These are phyloP conservation scores for Helminthosporium solani DNA, from an alignment of 2,329 filamentous ascomycete species.

Conservation along the genomic window DNA sequence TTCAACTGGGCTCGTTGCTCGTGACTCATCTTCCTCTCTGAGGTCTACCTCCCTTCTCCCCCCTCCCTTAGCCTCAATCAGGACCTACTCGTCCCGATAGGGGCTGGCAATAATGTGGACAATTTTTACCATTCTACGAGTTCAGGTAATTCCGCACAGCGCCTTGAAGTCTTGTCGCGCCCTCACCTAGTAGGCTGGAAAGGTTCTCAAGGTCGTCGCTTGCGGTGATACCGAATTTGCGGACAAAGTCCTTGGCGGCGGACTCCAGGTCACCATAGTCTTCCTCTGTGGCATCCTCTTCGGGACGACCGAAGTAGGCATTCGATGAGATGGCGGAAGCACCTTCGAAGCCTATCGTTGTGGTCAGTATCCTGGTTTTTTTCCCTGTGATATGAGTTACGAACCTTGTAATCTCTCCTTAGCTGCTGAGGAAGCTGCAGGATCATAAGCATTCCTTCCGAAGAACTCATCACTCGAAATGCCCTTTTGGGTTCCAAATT, in stretches of 20 bases:
- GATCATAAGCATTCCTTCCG: conserved; percentile 83
- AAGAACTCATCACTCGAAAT: conserved; percentile 99
- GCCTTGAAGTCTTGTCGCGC: conserved; percentile 77
- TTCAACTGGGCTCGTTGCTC: too few species aligned
- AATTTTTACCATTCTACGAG: conserved; percentile 29
- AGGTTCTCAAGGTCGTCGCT: conserved; percentile 95
- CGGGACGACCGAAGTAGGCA: conserved; percentile 92
- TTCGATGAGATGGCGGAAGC: conserved; percentile 92
- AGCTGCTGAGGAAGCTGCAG: conserved; percentile 77
- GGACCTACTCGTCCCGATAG: too few species aligned
- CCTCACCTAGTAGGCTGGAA: conserved; percentile 78
- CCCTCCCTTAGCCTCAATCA: too few species aligned
- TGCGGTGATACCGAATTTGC: conserved; percentile 92
- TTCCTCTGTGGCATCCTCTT: conserved; percentile 70
- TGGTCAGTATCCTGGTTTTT: conserved; percentile 6
- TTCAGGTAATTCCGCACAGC: conserved; percentile 44
- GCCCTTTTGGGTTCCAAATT: conserved; percentile 90
- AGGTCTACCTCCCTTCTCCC: too few species aligned
- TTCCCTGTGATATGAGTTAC: too few species aligned
- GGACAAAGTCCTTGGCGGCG: conserved; percentile 94
- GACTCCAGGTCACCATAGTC: conserved; percentile 87
- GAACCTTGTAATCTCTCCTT: conserved; percentile 71
- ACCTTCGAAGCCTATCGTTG: conserved; percentile 73
- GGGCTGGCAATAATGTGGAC: neutral
- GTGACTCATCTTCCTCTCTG: too few species aligned